Evolutionary conservation across 495 filamentous ascomycete genomes (phyloP), one percentile per base, ranked within the genome.

Genomic region (Lophiotrema nucula): DNA sequence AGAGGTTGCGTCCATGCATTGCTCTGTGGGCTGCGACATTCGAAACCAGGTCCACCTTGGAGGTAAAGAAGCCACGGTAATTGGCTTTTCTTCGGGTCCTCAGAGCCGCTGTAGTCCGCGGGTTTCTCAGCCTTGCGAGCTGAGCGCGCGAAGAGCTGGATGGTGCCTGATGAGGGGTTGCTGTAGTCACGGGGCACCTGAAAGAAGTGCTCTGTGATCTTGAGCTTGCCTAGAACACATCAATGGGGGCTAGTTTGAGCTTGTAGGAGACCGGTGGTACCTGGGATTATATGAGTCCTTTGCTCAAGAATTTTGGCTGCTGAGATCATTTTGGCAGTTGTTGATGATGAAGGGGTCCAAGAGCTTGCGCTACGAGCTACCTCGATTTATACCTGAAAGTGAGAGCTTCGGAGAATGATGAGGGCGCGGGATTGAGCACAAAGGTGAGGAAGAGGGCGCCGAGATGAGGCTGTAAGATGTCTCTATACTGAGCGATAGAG

Each of bases 191-290:
- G 74, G 28, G 90, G 89, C 10, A 96, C 89, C 63, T 90, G 83
- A 67, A 96, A 96, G 75, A 89, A 87, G 52, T 90, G 78, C 69
- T 95, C 90, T 1, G 83, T 85, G 42, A 95, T 80, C 41, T 79
- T 79, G 8, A 95, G 74, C 67, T 85, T 88, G 27, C 90, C 90
- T 90, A 56, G 5, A 19, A n/a, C n/a, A n/a, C n/a, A n/a, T n/a
- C n/a, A n/a, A n/a, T 19, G 33, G 24, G 48, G 38, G 54, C 52
- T 35, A n/a, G n/a, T n/a, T n/a, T n/a, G n/a, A n/a, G n/a, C n/a
- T n/a, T n/a, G n/a, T 35, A 1, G 38, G 52, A 48, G 6, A 27
- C 18, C 50, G 27, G 22, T 0, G 10, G 26, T 43, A 72, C 71
- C 71, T 48, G 68, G 62, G 8, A 74, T 66, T 25, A 65, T 26